Percentiles rank a stretch among this genome's conserved stretches.
Conservation (phyloP, 257 asterid species). For the Anisodus acutangulus region DNA sequence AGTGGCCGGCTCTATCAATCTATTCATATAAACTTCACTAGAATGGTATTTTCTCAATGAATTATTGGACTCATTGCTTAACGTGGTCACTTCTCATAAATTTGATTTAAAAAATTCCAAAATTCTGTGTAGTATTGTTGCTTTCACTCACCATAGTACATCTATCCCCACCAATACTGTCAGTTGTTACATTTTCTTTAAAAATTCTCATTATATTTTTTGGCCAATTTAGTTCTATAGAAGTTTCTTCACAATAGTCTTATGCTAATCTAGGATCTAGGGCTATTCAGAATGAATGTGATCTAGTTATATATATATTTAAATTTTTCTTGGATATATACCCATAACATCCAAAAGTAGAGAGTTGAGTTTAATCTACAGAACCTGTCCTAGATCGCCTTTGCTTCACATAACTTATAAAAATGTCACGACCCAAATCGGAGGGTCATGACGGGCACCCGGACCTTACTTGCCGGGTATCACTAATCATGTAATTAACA, state of each 20-base stretch:
- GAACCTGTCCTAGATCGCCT: no score
- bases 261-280: not conserved
- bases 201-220: not conserved
- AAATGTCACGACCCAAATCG: no score
- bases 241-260: not conserved
- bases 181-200: not conserved
- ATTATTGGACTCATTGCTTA: not conserved
- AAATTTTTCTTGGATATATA: no score
- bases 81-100: constrained; percentile 12
- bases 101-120: not conserved
- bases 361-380: no score
- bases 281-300: no score
- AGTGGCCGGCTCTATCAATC: constrained; percentile 60
- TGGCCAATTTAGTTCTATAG: not conserved
- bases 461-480: no score
- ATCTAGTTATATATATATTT: no score
- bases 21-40: constrained; percentile 29
- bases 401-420: no score
- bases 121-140: not conserved
- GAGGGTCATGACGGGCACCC: no score
- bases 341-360: no score
- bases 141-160: no score
- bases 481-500: no score
- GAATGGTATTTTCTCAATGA: not conserved
- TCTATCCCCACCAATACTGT: constrained; percentile 2